Evolutionary conservation across 345 rosid genomes (phyloP).

Genomic region (Citrus trifoliata): DNA sequence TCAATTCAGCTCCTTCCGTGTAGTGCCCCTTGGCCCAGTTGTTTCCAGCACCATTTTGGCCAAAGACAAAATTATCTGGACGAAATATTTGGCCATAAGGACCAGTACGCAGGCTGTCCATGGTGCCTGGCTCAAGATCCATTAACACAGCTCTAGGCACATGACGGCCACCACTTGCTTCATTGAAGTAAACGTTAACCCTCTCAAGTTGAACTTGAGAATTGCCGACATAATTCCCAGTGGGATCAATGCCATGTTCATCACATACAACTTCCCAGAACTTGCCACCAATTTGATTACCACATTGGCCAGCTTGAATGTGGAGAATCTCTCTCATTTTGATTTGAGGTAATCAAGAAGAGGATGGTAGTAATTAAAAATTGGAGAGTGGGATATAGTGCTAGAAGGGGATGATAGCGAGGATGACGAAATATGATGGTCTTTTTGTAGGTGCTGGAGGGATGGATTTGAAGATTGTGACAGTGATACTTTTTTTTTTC

Average conservation of each 20-base stretch:
- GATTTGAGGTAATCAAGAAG: background rate
- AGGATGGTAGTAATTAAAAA: background rate
- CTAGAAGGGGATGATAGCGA: background rate
- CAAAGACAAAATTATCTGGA: constrained; percentile 66
- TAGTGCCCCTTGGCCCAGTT: constrained; percentile 70
- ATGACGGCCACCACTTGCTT: constrained; percentile 52
- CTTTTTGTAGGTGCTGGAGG: constrained; percentile 15
- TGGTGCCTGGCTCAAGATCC: constrained; percentile 65
- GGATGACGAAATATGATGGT: constrained; percentile 9
- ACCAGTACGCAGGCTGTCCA: constrained; percentile 54
- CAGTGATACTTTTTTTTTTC: background rate
- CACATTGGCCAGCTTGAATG: constrained; percentile 62
- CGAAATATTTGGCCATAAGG: constrained; percentile 55
- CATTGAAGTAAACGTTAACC: constrained; percentile 58
- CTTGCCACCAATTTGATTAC: constrained; percentile 58
- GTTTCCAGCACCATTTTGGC: constrained; percentile 63
- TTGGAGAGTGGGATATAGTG: background rate
- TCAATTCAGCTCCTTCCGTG: constrained; percentile 63
- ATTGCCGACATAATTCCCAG: constrained; percentile 43
- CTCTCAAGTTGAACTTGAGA: constrained; percentile 51
- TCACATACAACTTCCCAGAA: constrained; percentile 65
- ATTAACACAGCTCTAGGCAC: constrained; percentile 57
- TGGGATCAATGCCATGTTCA: constrained; percentile 53
- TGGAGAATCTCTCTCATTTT: constrained; percentile 63
- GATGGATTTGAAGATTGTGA: constrained; percentile 19